Base-by-base conservation (phyloP, 768 basidiomycete genomes). In the Tremella fuciformis region DNA sequence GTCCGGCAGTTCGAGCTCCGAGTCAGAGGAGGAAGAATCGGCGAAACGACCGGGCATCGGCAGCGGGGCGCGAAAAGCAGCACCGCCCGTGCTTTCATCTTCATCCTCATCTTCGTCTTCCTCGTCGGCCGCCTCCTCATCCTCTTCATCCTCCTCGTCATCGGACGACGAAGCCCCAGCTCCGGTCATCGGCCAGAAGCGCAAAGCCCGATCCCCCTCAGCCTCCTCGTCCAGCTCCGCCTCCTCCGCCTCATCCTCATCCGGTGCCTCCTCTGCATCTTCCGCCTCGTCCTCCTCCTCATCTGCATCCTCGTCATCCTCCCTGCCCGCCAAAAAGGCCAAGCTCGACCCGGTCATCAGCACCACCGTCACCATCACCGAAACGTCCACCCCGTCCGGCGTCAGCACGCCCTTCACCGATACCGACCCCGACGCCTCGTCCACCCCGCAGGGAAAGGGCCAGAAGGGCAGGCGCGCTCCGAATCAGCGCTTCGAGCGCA, bases 401-500 rank as follows among this genome's bases (percentile, higher is more conserved):
- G 62, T 60, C 22, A 63, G 60, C 9, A 68, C 75, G 55, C 78
- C 77, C 13, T n/a, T 57, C 2, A 63, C 67, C 40, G 58, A 58
- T 1, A 63, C 67, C 40, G 58, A 58, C 13, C 42, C 42, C 6
- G 42, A 46, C 22, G 61, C 41, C 11, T 39, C 55, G 22, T 64
- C 57, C 42, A 56, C 65, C 13, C 66, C 74, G 19, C 75, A 77
- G 15, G 55, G n/a, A 64, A 34, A 56, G 22, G 50, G 53, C 38
- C 37, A 65, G 42, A 26, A 65, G 50, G 69, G 57, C 34, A 67
- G 64, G 41, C 54, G 59, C 39, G 29, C 77, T 57, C 70, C 63
- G 37, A 86, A 84, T 67, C 82, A 84, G 52, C 86, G 89, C 18
- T 99, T 97, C 80, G 84, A 85, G 71, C 80, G 92, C 22, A 83